Evolutionary conservation across 768 basidiomycete genomes (phyloP).

Genomic region (Russula griseocarnosa): DNA sequence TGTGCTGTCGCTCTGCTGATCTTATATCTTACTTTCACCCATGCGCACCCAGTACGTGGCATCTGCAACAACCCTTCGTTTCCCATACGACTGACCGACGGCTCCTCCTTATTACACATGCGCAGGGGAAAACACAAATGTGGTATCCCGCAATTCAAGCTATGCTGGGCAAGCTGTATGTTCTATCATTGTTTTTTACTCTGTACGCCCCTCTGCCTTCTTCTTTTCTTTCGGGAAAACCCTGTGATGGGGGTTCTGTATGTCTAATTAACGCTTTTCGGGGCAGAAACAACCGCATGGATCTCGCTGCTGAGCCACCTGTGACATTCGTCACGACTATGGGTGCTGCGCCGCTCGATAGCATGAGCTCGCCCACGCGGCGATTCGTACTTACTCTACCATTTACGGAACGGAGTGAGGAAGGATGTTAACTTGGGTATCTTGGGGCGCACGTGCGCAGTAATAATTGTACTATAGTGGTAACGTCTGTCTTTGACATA

Average conservation of each 20-base stretch:
- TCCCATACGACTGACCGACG: not conserved
- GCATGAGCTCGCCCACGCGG: not conserved
- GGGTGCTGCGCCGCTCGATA: not conserved
- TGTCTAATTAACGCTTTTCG: not conserved
- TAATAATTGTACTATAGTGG: too few relatives aligned
- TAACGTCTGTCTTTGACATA: too few relatives aligned
- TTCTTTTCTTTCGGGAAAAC: not conserved
- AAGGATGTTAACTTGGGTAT: not conserved
- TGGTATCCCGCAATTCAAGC: constrained; percentile 20
- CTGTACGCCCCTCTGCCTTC: constrained; percentile 2
- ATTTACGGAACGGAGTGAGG: not conserved
- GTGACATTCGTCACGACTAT: constrained; percentile 1
- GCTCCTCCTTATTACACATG: too few relatives aligned
- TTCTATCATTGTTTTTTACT: constrained; percentile 18
- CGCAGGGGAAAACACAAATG: not conserved
- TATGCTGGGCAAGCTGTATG: constrained; percentile 23
- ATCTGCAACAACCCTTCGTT: not conserved
- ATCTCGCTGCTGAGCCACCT: constrained; percentile 1
- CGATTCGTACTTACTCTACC: constrained; percentile 10
- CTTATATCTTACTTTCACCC: constrained; percentile 13
- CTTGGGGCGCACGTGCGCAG: too few relatives aligned
- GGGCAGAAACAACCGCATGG: constrained; percentile 21
- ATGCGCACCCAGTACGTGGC: constrained; percentile 16
- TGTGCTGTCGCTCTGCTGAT: constrained; percentile 17
- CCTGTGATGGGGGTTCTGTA: not conserved